Percentiles rank a stretch among this genome's conserved stretches.
Conservation (phyloP, 2,329 filamentous ascomycete species). For the Colletotrichum godetiae region DNA sequence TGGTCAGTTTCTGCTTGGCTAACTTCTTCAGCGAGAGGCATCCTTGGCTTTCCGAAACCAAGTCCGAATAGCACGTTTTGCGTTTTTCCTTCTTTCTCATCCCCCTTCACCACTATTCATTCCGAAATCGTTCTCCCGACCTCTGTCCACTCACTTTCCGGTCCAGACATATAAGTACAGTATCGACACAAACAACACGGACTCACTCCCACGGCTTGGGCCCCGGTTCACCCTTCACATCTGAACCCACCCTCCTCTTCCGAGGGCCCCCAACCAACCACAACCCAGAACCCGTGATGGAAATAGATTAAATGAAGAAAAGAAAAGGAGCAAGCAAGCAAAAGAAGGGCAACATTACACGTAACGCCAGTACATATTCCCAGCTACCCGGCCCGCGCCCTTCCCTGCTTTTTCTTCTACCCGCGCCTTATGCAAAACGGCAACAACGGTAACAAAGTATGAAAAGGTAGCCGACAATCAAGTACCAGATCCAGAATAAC, state of each 20-base stretch:
- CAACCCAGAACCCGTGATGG: background rate
- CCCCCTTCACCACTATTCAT: background rate
- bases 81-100: background rate
- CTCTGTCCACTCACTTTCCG: background rate
- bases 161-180: background rate
- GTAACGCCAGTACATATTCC: background rate
- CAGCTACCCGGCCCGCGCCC: background rate
- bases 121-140: background rate
- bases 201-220: background rate
- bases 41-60: background rate
- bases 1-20: no score
- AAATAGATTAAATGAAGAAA: background rate
- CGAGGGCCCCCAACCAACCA: background rate
- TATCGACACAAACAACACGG: background rate
- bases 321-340: background rate
- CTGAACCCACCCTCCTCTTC: background rate
- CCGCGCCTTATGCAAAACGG: background rate
- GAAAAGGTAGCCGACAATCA: slow-evolving; percentile 28
- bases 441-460: background rate
- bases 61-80: background rate
- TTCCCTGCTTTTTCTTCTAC: background rate
- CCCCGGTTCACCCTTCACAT: background rate
- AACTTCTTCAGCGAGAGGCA: background rate
- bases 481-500: slow-evolving; percentile 27
- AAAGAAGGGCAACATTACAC: no score